A percentile compares a stretch with the other conserved stretches of the same genome.
phyloP scores from a whole-genome alignment of 2,329 filamentous ascomycete species.

The Diplocarpon rosae region DNA sequence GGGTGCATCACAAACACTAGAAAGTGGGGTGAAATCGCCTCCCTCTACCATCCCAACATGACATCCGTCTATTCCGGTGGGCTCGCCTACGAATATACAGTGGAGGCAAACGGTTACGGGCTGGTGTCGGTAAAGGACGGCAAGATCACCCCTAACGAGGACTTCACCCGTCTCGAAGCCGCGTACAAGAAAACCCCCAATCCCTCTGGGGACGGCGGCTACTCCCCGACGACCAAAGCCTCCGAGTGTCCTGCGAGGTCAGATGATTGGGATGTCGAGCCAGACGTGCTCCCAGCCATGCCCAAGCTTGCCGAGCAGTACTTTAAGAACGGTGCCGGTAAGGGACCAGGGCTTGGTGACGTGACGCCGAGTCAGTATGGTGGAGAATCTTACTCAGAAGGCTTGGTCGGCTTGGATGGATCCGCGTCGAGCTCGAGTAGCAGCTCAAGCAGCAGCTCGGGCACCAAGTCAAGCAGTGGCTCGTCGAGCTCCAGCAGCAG shows the following conservation, averaged over 20 bases:
- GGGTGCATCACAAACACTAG: conserved; percentile 78
- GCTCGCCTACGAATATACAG: conserved; percentile 88
- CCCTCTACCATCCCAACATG: conserved; percentile 79
- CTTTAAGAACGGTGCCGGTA: conserved; percentile 38
- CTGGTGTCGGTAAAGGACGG: conserved; percentile 25
- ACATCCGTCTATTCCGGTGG: conserved; percentile 86
- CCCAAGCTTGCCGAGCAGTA: conserved; percentile 32
- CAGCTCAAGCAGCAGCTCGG: background rate
- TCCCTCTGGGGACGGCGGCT: conserved; percentile 42
- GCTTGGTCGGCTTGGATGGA: conserved; percentile 3
- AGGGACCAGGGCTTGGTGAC: conserved; percentile 2
- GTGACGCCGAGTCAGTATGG: conserved; percentile 4
- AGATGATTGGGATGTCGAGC: conserved; percentile 36
- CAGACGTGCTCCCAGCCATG: conserved; percentile 36
- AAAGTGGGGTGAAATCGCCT: conserved; percentile 65
- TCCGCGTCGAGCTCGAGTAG: background rate
- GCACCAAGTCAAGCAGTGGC: background rate
- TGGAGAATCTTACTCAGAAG: conserved; percentile 3
- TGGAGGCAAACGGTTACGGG: conserved; percentile 70
- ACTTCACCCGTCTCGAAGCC: conserved; percentile 38
- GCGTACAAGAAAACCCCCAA: conserved; percentile 33
- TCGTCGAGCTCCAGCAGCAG: background rate
- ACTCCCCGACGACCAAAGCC: conserved; percentile 29
- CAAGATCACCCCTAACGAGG: conserved; percentile 31
- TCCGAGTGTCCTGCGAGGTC: conserved; percentile 35